Base-by-base conservation (phyloP, 768 basidiomycete genomes). In the Wakefieldia striispora region DNA sequence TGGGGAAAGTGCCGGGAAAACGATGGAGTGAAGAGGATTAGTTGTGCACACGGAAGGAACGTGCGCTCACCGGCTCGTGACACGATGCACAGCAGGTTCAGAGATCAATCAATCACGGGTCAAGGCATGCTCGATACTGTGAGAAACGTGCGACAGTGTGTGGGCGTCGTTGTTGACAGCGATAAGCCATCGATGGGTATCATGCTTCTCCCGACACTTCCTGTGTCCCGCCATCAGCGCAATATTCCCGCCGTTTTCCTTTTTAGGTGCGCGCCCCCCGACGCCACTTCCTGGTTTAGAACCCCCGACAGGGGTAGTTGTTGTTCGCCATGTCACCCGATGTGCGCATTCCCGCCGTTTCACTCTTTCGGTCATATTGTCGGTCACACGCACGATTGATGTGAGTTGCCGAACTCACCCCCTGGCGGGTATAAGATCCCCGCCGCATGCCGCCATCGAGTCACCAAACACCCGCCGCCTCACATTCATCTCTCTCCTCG, bases 321-420 rank as follows among this genome's bases (percentile, higher is more conserved):
- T 52, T 55, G 49, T 42, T 51, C 51, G 40, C 40, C 55, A 39
- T 53, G 43, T 53, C 49, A 55, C 48, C 17, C 56, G 47, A 54
- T 38, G 59, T 58, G 40, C 66, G 61, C 56, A 50, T 44, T 62
- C 63, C 67, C 65, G 67, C 63, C 66, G 36, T 34, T 40, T 29
- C 6, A n/a, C 47, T 50, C 13, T 31, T 48, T 60, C 7, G 43
- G 56, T 10, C 34, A 56, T 49, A 54, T 60, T 40, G 7, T 11
- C 50, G 17, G 36, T 57, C 60, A 62, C 45, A 33, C 40, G 51
- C 33, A 21, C 39, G 40, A 47, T 36, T 39, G 47, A 60, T 29
- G 49, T 54, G 57, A 60, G 55, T 63, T 65, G 41, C 56, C 56
- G 63, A 50, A 13, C 43, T 2, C 37, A 42, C 53, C 14, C 27